Base-by-base conservation (phyloP, 441 rosid species). In the Arabidopsis hybrid region DNA sequence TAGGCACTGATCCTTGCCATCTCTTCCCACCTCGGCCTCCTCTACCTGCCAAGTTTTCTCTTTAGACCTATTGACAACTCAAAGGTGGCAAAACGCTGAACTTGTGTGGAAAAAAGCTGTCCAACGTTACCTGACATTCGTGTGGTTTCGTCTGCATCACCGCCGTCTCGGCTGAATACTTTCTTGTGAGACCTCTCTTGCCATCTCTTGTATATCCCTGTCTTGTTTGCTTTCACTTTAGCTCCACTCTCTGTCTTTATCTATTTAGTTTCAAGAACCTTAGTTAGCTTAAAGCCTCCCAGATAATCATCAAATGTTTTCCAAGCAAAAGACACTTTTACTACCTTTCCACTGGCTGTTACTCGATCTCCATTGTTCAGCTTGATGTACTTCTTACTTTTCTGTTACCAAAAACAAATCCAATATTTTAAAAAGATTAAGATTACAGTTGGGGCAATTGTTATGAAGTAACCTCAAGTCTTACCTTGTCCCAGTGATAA, bases 281-380 rank as follows among this genome's bases (percentile, higher is more conserved):
- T 55, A 57, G 69, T 45, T 45, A 78, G 40, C 42, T 5, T 56
- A 39, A 32, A 26, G 42, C 46, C 46, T 69, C 7, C 8, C 60
- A 0, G 13, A 49, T 5, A 55, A 50, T 61, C 63, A 53, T 51
- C 57, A 32, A 21, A 40, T 26, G 32, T 69, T 74, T 29, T 60
- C 9, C 10, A 40, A 21, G 49, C 61, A 55, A 13, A 66, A 49
- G 35, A 45, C 7, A 39, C 47, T 39, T 34, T 8, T 34, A 75
- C 43, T 89, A 95, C 98, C 98, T 95, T 95, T 74, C 98, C 99
- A 79, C 97, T 95, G 52, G 99, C 99, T 29, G 99, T 89, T 74
- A 92, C 97, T 32, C 91, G 92, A 46, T 95, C 99, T 69, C 97
- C 95, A 73, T 92, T 90, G 81, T 95, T 95, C 82, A 92, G 75